These are phyloP conservation scores for Cladorrhinum samala DNA, from an alignment of 495 filamentous ascomycete genomes.

Conservation along the genomic window DNA sequence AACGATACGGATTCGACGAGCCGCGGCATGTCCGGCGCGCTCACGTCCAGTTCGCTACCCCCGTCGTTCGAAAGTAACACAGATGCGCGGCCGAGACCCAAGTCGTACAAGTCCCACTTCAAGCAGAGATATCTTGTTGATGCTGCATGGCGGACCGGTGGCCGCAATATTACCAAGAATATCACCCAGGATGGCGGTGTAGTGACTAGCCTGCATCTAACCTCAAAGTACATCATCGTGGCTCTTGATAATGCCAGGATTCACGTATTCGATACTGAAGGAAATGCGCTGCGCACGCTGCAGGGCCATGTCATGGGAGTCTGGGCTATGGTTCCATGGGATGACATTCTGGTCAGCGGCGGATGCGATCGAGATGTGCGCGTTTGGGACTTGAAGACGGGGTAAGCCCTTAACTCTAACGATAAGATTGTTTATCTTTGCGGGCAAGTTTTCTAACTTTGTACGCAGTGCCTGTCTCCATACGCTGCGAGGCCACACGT, in stretches of 20 bases:
- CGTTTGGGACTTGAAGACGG: constrained; percentile 94
- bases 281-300: constrained; percentile 78
- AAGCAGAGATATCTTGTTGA: constrained; percentile 97
- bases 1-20: constrained; percentile 22
- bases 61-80: constrained; percentile 31
- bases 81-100: constrained; percentile 34
- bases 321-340: constrained; percentile 99
- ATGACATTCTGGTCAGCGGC: constrained; percentile 88
- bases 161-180: constrained; percentile 66
- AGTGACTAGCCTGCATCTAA: constrained; percentile 91
- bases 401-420: constrained; percentile 70
- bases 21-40: constrained; percentile 33
- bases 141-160: constrained; percentile 90
- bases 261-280: constrained; percentile 92
- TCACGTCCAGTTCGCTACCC: constrained; percentile 25
- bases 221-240: constrained; percentile 92
- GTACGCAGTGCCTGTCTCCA: constrained; percentile 58
- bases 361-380: constrained; percentile 95
- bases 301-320: constrained; percentile 98
- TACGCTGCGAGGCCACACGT: constrained; percentile 87
- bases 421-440: neutral
- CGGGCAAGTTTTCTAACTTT: constrained; percentile 15
- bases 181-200: constrained; percentile 95
- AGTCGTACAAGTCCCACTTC: constrained; percentile 91
- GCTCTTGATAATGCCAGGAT: constrained; percentile 98